Conservation (phyloP, 164 flowering plant genomes). For the Tetracentron sinense region DNA sequence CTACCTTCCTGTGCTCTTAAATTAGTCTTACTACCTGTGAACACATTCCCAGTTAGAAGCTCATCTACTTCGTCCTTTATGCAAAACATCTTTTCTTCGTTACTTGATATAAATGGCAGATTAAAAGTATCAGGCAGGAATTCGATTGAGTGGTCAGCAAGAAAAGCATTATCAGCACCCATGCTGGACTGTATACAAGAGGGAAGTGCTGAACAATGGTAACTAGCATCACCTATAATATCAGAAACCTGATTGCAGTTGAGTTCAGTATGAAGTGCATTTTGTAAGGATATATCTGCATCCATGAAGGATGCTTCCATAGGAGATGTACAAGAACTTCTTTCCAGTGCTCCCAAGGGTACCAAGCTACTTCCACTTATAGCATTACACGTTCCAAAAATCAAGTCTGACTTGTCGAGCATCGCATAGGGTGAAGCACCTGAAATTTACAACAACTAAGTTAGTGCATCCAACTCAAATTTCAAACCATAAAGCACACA, state of each 20-base stretch:
- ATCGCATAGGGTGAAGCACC: conserved; percentile 21
- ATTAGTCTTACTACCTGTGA: conserved; percentile 15
- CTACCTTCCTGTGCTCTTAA: conserved; percentile 14
- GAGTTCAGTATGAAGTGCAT: conserved; percentile 17
- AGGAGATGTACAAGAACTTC: conserved; percentile 11
- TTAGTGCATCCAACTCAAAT: conserved; percentile 6
- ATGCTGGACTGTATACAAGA: conserved; percentile 6
- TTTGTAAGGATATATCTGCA: conserved; percentile 17
- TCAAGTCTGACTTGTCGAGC: conserved; percentile 12
- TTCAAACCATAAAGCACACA: conserved; percentile 2
- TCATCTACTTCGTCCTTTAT: conserved; percentile 22
- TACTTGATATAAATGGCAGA: conserved; percentile 12
- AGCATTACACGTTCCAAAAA: conserved; percentile 7
- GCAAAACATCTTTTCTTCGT: conserved; percentile 10
- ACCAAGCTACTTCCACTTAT: conserved; percentile 18
- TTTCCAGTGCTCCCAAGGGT: conserved; percentile 18
- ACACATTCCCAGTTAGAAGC: conserved; percentile 19
- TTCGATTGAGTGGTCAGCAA: conserved; percentile 10
- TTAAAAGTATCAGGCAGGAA: conserved; percentile 5
- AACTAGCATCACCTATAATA: conserved; percentile 11
- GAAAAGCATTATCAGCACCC: conserved; percentile 8
- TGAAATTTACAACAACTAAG: conserved; percentile 26
- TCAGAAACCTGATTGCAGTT: conserved; percentile 23
- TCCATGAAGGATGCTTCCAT: conserved; percentile 14
- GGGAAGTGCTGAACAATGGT: conserved; percentile 14